These are phyloP conservation scores for Fusarium illudens DNA, from an alignment of 2,329 filamentous ascomycete genomes.

Conservation along the genomic window DNA sequence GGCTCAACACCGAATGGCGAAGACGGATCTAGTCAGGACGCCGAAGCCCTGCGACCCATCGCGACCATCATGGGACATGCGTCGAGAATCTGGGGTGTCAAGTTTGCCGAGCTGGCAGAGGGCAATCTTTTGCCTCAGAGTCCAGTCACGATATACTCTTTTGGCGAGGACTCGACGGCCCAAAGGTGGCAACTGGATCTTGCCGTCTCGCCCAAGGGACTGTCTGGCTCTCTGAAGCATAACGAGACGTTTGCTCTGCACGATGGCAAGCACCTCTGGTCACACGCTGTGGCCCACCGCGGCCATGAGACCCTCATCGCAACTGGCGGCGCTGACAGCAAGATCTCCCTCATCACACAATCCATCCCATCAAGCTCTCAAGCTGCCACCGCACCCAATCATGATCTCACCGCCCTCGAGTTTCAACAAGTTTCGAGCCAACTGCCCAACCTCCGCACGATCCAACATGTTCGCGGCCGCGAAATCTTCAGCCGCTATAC, in stretches of 20 bases:
- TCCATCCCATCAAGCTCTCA: neutral
- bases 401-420: constrained; percentile 40
- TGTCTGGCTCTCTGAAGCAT: constrained; percentile 55
- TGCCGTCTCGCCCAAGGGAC: neutral
- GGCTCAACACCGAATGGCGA: constrained; percentile 48
- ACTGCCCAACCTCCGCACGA: constrained; percentile 12
- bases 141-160: constrained; percentile 70
- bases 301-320: constrained; percentile 57
- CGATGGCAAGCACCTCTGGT: constrained; percentile 91
- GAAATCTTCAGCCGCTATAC: constrained; percentile 68
- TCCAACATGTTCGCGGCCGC: constrained; percentile 44
- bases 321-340: constrained; percentile 88
- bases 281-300: constrained; percentile 59
- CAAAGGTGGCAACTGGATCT: constrained; percentile 73
- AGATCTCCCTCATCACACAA: constrained; percentile 59
- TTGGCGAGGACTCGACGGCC: constrained; percentile 84
- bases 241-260: constrained; percentile 70
- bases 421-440: constrained; percentile 45
- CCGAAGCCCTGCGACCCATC: constrained; percentile 53
- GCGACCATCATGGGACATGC: constrained; percentile 84
- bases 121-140: constrained; percentile 21
- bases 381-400: neutral
- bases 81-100: constrained; percentile 89
- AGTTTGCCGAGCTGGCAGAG: constrained; percentile 61
- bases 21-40: constrained; percentile 8